phyloP scores from a whole-genome alignment of 2,329 filamentous ascomycete genomes.

The Fusarium sterilihyphosum region DNA sequence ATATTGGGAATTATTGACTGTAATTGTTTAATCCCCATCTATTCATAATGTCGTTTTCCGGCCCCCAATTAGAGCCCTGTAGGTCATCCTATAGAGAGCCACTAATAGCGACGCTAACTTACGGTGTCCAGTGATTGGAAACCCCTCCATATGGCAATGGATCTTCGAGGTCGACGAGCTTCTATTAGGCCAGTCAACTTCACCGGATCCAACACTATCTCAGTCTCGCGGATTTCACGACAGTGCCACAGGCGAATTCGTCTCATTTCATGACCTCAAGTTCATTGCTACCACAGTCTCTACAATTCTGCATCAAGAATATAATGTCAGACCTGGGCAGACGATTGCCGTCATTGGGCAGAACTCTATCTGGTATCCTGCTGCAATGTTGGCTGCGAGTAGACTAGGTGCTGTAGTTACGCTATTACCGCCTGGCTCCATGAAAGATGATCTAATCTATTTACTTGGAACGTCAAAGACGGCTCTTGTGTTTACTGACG shows the following conservation, averaged over 20 bases:
- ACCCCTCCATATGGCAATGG: not conserved
- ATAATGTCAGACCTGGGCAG: not conserved
- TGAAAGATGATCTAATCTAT: not conserved
- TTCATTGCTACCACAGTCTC: not conserved
- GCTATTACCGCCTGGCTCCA: not conserved
- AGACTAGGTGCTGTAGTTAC: not conserved
- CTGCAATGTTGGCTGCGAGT: not conserved
- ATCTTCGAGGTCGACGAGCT: not conserved
- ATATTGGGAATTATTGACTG: not conserved
- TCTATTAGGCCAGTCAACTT: not conserved
- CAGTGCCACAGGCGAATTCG: not conserved
- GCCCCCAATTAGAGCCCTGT: not conserved
- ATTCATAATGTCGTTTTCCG: not conserved
- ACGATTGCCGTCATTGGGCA: not conserved
- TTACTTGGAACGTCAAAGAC: not conserved
- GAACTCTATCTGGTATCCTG: constrained; percentile 4
- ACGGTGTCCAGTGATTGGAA: rapidly evolving
- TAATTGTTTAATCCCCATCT: not conserved
- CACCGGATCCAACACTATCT: not conserved
- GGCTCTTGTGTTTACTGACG: not conserved
- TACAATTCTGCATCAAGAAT: not conserved
- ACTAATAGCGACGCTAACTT: not conserved
- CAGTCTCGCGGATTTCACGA: not conserved
- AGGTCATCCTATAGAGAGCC: not conserved
- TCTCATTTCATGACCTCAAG: not conserved